Conservation (phyloP, 805 yeast genomes). For the Hagleromyces aurorensis region DNA sequence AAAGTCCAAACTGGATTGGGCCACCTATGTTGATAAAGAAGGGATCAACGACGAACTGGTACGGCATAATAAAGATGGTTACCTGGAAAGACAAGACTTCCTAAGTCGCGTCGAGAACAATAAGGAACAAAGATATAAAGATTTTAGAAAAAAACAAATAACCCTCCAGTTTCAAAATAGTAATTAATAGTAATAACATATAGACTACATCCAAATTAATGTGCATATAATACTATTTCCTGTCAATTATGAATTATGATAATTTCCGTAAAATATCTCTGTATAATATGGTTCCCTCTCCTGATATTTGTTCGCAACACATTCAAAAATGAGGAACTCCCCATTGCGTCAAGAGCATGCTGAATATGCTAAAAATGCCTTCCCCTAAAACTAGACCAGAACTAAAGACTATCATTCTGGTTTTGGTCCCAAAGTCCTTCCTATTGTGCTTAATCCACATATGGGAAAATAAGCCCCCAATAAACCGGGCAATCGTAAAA, state of each 20-base stretch:
- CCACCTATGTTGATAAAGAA: slow-evolving; percentile 79
- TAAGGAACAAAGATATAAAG: slow-evolving; percentile 34
- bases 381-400: slow-evolving; percentile 92
- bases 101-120: slow-evolving; percentile 57
- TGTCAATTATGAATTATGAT: no score
- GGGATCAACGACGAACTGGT: slow-evolving; percentile 78
- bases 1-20: slow-evolving; percentile 92
- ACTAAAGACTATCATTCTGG: slow-evolving; percentile 77
- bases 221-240: no score
- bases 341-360: slow-evolving; percentile 68
- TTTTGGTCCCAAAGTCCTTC: slow-evolving; percentile 41
- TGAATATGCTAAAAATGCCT: slow-evolving; percentile 77
- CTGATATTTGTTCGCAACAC: no score
- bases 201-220: no score
- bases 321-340: slow-evolving; percentile 48
- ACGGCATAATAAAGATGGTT: slow-evolving; percentile 81
- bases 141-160: slow-evolving; percentile 32
- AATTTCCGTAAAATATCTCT: no score
- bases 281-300: no score
- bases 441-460: slow-evolving; percentile 42
- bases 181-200: slow-evolving; percentile 2
- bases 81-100: slow-evolving; percentile 85
- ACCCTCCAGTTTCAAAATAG: slow-evolving; percentile 21
- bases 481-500: slow-evolving; percentile 85
- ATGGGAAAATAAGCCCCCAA: slow-evolving; percentile 73